Percentiles rank a stretch among this genome's conserved stretches.
Conservation (phyloP, 495 filamentous ascomycete genomes). For the Margaritispora aquatica region DNA sequence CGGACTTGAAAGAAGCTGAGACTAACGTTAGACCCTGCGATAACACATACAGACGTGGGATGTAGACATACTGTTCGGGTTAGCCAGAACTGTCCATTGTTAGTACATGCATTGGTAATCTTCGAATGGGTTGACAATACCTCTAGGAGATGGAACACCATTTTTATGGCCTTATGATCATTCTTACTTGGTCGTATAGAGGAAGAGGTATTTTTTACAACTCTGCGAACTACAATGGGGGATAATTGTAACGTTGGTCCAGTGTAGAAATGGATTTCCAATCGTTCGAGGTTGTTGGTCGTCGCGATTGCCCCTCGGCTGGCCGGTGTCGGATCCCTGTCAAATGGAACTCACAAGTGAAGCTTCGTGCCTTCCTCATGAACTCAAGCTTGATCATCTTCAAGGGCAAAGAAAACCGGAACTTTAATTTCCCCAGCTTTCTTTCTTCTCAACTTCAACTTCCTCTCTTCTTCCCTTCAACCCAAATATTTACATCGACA, state of each 20-base stretch:
- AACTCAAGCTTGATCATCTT: background rate
- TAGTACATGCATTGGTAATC: conserved; percentile 1
- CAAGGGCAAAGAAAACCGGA: too few relatives aligned
- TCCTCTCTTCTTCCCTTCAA: conserved; percentile 2
- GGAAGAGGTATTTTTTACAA: background rate
- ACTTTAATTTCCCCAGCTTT: background rate
- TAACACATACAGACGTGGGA: background rate
- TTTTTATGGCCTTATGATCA: conserved; percentile 1
- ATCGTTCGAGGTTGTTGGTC: background rate
- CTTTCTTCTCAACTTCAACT: too few relatives aligned
- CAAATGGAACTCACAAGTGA: too few relatives aligned
- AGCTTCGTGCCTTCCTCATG: background rate
- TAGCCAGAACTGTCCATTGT: conserved; percentile 25
- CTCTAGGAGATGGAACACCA: conserved; percentile 40
- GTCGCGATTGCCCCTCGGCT: background rate
- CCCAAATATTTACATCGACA: background rate
- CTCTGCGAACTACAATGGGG: background rate
- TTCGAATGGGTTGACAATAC: conserved; percentile 28
- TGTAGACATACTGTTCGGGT: conserved; percentile 16
- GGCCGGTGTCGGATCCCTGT: conserved; percentile 1
- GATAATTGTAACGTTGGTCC: background rate
- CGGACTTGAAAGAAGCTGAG: conserved; percentile 53
- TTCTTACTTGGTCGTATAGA: background rate
- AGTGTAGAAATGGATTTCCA: background rate
- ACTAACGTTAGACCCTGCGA: conserved; percentile 13